Base-by-base conservation (phyloP, 495 filamentous ascomycete genomes). In the Penicillium steckii region DNA sequence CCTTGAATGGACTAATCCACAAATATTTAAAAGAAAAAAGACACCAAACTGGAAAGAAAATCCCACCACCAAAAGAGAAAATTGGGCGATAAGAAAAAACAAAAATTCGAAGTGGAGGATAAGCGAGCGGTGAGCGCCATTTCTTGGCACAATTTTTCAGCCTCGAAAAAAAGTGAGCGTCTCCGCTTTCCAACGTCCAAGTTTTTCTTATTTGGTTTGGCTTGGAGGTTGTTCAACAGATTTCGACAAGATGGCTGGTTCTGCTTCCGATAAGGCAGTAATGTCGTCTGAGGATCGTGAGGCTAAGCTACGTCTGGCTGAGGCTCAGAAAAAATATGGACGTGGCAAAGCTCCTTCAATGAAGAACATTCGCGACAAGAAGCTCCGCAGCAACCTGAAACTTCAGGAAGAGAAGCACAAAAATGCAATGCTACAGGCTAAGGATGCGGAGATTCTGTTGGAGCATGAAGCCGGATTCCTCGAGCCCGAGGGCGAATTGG, bases 381-480 rank as follows among this genome's bases (percentile, higher is more conserved):
- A 97, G 63, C 75, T 97, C 27, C 85, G 90, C 27, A 80, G 83
- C 3, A 96, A 89, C 59, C 75, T 98, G 4, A 84, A 81, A 55
- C 75, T 75, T 12, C 78, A 96, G 42, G 94, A 98, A 62, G 72
- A 71, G 42, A 91, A 89, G 65, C 91, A 92, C 70, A 83, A 91
- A 67, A 80, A 85, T 61, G 92, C 92, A 2, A 71, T 86, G 0
- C 68, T 94, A 8, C 84, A 85, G 65, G 89, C 93, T 4, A 90
- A 92, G 65, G 91, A 97, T 83, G 90, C 91, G 5, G 95, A 97
- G 74, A 95, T 97, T 53, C 76, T 98, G 38, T 81, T 93, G 30
- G 93, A 96, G 66, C 89, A 95, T 61, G 78, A 85, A n/a, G 75
- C 80, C 17, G 94, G 94, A 6, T 94, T 94, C 57, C 69, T 98